These are phyloP conservation scores for Beauveria varroae DNA, from an alignment of 2,329 filamentous ascomycete species.

Conservation along the genomic window DNA sequence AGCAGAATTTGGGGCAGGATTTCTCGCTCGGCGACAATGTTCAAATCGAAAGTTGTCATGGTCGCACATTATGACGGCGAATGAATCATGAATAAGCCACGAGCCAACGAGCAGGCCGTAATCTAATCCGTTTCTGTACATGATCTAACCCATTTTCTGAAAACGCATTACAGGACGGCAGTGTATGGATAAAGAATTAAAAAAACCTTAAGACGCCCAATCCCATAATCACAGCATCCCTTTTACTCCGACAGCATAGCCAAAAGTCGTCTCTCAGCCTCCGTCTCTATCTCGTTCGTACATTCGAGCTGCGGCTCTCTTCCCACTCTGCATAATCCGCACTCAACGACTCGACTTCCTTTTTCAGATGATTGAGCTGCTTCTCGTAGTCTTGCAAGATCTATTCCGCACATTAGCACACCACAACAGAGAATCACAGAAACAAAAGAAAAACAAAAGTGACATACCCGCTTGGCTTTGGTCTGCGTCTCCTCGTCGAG, in stretches of 20 bases:
- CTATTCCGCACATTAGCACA: constrained; percentile 30
- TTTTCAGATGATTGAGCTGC: constrained; percentile 68
- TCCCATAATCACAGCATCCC: background rate
- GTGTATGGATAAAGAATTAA: background rate
- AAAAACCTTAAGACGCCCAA: constrained; percentile 1
- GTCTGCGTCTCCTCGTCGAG: constrained; percentile 63
- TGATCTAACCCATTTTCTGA: constrained; percentile 2
- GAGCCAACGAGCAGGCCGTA: background rate
- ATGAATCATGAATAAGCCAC: background rate
- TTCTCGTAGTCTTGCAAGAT: constrained; percentile 76
- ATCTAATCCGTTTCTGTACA: background rate
- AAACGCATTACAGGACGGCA: background rate
- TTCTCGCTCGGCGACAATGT: background rate
- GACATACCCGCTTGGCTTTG: constrained; percentile 65
- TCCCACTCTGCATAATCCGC: constrained; percentile 51
- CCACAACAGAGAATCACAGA: background rate
- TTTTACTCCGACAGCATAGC: background rate
- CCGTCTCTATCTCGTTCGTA: constrained; percentile 22
- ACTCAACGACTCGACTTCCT: constrained; percentile 58
- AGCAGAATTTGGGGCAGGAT: background rate
- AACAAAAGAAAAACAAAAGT: background rate
- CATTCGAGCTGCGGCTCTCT: constrained; percentile 36
- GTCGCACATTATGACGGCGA: background rate
- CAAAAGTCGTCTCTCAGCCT: background rate
- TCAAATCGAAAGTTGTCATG: background rate